These are phyloP conservation scores for Phellopilus nigrolimitatus DNA, from an alignment of 1,284 basidiomycete species.

Conservation along the genomic window DNA sequence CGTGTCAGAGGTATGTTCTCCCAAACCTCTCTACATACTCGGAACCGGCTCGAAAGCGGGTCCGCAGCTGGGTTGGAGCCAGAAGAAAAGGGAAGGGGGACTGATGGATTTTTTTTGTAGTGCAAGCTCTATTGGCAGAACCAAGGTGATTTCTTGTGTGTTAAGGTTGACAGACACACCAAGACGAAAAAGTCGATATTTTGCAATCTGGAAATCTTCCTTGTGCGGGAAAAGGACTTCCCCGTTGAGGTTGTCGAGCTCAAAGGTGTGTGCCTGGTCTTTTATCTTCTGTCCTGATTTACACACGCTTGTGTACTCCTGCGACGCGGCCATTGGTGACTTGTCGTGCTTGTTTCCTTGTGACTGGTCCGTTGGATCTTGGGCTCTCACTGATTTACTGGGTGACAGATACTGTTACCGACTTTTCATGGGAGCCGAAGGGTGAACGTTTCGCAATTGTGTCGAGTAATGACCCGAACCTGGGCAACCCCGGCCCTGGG, in stretches of 20 bases:
- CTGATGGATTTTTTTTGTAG: slow-evolving; percentile 36
- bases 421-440: slow-evolving; percentile 98
- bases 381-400: slow-evolving; percentile 16
- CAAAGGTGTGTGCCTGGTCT: slow-evolving; percentile 58
- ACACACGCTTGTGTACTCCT: slow-evolving; percentile 3
- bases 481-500: slow-evolving; percentile 84
- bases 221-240: slow-evolving; percentile 95
- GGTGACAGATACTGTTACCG: slow-evolving; percentile 83
- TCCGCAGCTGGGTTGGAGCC: not conserved
- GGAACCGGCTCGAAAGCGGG: slow-evolving; percentile 3
- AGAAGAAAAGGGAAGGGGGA: not conserved
- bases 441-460: slow-evolving; percentile 96
- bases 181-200: slow-evolving; percentile 99
- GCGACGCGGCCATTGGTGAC: slow-evolving; percentile 6
- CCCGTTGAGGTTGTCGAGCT: slow-evolving; percentile 98
- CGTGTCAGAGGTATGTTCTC: slow-evolving; percentile 80
- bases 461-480: slow-evolving; percentile 91
- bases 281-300: slow-evolving; percentile 14
- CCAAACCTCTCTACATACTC: not conserved
- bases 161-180: slow-evolving; percentile 98
- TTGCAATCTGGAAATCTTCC: slow-evolving; percentile 98
- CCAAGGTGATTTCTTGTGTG: slow-evolving; percentile 97
- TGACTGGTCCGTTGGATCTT: slow-evolving; percentile 2
- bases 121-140: slow-evolving; percentile 99
- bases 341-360: not conserved